A percentile compares a stretch with the other conserved stretches of the same genome.
These are phyloP conservation scores for Penicillium sclerotiorum DNA, from an alignment of 2,329 filamentous ascomycete species.

Conservation along the genomic window DNA sequence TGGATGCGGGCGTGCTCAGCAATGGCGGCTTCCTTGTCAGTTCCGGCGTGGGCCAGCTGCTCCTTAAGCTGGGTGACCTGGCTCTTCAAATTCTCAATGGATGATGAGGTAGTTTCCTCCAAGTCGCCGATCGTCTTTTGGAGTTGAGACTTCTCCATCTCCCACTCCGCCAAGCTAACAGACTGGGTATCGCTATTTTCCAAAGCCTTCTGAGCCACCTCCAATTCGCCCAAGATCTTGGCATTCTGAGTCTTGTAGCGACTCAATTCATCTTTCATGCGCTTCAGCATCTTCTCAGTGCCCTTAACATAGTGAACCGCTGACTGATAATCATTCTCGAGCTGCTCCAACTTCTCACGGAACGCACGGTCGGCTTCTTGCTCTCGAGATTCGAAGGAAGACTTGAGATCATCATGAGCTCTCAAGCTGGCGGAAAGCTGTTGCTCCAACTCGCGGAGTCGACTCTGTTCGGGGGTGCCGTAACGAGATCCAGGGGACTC, in stretches of 20 bases:
- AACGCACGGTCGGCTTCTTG: constrained; percentile 88
- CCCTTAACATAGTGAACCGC: constrained; percentile 98
- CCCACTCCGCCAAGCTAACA: constrained; percentile 66
- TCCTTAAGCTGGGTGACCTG: constrained; percentile 69
- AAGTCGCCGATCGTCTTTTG: constrained; percentile 69
- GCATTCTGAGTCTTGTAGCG: constrained; percentile 87
- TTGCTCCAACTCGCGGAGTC: constrained; percentile 82
- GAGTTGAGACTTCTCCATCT: constrained; percentile 69
- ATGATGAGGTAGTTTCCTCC: constrained; percentile 68
- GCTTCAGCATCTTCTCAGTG: constrained; percentile 98
- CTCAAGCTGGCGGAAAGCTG: constrained; percentile 77
- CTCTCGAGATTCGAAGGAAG: constrained; percentile 73
- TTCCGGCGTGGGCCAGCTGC: constrained; percentile 67
- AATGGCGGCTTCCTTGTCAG: constrained; percentile 70
- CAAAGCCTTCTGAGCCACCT: constrained; percentile 61
- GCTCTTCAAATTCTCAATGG: constrained; percentile 69
- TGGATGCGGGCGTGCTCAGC: constrained; percentile 57
- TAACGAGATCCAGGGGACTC: constrained; percentile 75
- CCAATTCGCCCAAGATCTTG: constrained; percentile 80
- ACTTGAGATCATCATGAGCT: constrained; percentile 83
- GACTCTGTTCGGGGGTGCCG: constrained; percentile 74
- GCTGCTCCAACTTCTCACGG: constrained; percentile 87
- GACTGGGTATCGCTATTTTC: constrained; percentile 41
- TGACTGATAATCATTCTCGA: constrained; percentile 97
- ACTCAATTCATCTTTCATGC: constrained; percentile 95